These are phyloP conservation scores for Xylaria grammica DNA, from an alignment of 495 filamentous ascomycete genomes.

Conservation along the genomic window DNA sequence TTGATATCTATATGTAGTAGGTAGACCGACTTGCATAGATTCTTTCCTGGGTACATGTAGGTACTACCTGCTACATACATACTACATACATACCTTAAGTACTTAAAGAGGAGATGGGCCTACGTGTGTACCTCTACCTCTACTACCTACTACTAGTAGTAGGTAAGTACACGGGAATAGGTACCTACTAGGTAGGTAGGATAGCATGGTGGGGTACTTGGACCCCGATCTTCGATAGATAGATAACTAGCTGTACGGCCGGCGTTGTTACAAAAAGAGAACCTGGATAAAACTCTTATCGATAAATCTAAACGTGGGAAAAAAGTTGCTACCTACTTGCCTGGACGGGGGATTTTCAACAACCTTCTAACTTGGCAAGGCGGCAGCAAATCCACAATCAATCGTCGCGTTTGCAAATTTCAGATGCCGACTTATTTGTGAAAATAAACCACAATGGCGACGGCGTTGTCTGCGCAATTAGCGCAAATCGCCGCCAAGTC, in stretches of 20 bases:
- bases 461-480: constrained; percentile 79
- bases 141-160: not conserved
- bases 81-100: too few species aligned
- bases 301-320: constrained; percentile 19
- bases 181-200: too few species aligned
- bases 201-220: too few species aligned
- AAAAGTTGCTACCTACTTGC: constrained; percentile 20
- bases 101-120: not conserved
- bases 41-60: not conserved
- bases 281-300: constrained; percentile 20
- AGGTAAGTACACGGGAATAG: too few species aligned
- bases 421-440: constrained; percentile 15
- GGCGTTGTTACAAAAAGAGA: too few species aligned
- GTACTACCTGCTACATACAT: not conserved
- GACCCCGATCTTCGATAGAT: too few species aligned
- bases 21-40: too few species aligned
- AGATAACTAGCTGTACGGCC: too few species aligned
- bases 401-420: not conserved
- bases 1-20: too few species aligned
- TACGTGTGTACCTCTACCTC: not conserved
- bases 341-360: not conserved
- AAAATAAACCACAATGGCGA: constrained; percentile 63
- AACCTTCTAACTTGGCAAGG: not conserved
- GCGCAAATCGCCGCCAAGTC: constrained; percentile 79
- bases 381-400: not conserved